phyloP scores from a whole-genome alignment of 768 basidiomycete species.

The Russula virescens region DNA sequence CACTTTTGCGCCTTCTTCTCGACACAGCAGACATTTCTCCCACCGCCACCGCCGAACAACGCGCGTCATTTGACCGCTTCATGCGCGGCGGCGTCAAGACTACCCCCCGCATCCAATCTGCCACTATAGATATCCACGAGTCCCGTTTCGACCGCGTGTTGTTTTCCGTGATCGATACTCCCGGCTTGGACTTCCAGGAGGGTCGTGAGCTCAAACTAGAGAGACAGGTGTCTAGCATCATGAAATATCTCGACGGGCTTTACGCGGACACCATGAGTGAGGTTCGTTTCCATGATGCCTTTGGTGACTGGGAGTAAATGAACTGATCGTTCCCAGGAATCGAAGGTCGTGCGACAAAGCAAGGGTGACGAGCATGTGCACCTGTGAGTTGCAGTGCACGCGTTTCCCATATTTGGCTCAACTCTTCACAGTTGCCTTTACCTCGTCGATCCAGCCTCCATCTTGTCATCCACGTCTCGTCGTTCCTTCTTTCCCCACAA shows the following conservation, averaged over 20 bases:
- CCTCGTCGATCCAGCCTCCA: constrained; percentile 72
- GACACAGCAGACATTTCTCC: constrained; percentile 83
- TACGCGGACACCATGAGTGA: constrained; percentile 86
- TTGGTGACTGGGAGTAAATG: neutral
- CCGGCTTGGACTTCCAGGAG: constrained; percentile 70
- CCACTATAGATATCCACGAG: constrained; percentile 78
- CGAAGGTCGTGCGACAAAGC: constrained; percentile 80
- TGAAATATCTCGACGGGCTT: constrained; percentile 75
- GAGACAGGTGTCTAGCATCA: constrained; percentile 63
- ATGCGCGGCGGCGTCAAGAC: constrained; percentile 53
- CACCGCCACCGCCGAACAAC: constrained; percentile 68
- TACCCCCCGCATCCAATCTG: constrained; percentile 60
- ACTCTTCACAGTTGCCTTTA: constrained; percentile 61
- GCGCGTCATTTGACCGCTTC: constrained; percentile 57
- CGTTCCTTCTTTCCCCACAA: constrained; percentile 47
- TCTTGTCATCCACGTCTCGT: constrained; percentile 51
- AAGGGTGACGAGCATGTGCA: constrained; percentile 90
- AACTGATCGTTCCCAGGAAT: constrained; percentile 48
- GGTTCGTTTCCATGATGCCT: constrained; percentile 38
- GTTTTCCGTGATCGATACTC: constrained; percentile 81
- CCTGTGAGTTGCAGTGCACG: constrained; percentile 47
- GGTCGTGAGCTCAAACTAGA: constrained; percentile 75
- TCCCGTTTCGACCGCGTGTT: constrained; percentile 73
- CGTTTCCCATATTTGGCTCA: neutral
- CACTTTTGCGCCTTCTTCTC: constrained; percentile 69